phyloP scores from a whole-genome alignment of 2,329 filamentous ascomycete species.

The Fusarium mangiferae region DNA sequence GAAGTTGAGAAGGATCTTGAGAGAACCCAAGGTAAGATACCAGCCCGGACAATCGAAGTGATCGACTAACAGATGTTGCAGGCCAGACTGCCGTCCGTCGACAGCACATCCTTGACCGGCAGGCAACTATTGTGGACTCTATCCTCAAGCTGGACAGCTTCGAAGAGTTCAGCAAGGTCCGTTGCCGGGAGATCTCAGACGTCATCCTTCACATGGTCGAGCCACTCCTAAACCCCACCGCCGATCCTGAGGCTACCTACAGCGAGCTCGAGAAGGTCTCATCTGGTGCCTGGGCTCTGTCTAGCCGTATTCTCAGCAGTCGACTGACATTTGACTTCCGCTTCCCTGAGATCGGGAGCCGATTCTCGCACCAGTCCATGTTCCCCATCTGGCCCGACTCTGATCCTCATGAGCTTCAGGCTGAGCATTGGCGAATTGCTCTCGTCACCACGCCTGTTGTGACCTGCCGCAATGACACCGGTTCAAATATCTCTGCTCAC shows the following conservation, averaged over 20 bases:
- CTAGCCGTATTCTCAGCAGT: conserved; percentile 58
- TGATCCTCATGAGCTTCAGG: conserved; percentile 57
- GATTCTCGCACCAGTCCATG: conserved; percentile 62
- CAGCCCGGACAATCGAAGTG: no score
- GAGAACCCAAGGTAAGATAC: conserved; percentile 46
- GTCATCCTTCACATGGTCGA: conserved; percentile 51
- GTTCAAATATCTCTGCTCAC: conserved; percentile 56
- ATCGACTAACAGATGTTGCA: conserved; percentile 28
- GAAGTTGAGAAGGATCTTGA: conserved; percentile 53
- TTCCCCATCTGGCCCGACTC: conserved; percentile 55
- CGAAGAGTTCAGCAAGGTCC: conserved; percentile 45
- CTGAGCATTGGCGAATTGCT: conserved; percentile 62
- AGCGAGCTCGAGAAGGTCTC: conserved; percentile 56
- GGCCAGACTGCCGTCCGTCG: conserved; percentile 50
- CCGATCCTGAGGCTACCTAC: conserved; percentile 50
- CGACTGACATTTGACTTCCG: conserved; percentile 58
- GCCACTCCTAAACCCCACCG: conserved; percentile 53
- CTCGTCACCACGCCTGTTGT: conserved; percentile 65
- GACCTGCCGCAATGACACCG: conserved; percentile 63
- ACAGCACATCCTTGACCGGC: conserved; percentile 54
- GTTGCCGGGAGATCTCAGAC: conserved; percentile 56
- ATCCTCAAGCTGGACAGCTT: conserved; percentile 51
- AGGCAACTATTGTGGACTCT: conserved; percentile 50
- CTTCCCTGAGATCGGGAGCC: conserved; percentile 62
- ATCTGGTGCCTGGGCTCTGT: conserved; percentile 57